Evolutionary conservation across 2,329 filamentous ascomycete genomes (phyloP).

Genomic region (Dactylellina cionopaga): DNA sequence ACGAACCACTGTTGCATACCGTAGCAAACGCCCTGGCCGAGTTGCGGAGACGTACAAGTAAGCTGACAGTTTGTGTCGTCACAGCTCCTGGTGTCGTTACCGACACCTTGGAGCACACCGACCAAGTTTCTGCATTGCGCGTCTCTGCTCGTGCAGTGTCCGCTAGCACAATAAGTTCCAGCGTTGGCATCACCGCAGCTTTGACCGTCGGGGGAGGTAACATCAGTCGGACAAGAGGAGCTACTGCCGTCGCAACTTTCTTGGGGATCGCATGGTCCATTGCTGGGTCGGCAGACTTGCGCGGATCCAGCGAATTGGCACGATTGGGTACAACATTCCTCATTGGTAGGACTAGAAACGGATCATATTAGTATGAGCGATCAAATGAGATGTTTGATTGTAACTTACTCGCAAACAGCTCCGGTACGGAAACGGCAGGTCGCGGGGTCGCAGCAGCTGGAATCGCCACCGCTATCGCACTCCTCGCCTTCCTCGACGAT

Average conservation of each 20-base stretch:
- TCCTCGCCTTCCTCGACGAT: slow-evolving; percentile 95
- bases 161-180: slow-evolving; percentile 81
- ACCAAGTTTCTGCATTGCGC: slow-evolving; percentile 87
- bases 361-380: neutral
- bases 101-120: slow-evolving; percentile 73
- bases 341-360: slow-evolving; percentile 72
- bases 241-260: slow-evolving; percentile 81
- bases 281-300: slow-evolving; percentile 82
- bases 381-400: neutral
- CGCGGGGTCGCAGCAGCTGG: slow-evolving; percentile 81
- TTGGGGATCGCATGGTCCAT: slow-evolving; percentile 82
- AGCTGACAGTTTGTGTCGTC: slow-evolving; percentile 77
- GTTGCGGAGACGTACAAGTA: slow-evolving; percentile 75
- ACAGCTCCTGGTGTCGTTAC: slow-evolving; percentile 84
- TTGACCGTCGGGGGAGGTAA: slow-evolving; percentile 74
- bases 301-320: slow-evolving; percentile 75
- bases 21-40: slow-evolving; percentile 74
- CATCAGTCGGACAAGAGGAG: slow-evolving; percentile 78
- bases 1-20: slow-evolving; percentile 89
- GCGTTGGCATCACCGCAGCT: slow-evolving; percentile 69
- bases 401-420: slow-evolving; percentile 75
- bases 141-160: slow-evolving; percentile 92
- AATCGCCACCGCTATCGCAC: slow-evolving; percentile 90
- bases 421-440: slow-evolving; percentile 84
- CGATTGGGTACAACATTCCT: slow-evolving; percentile 76